Evolutionary conservation across 805 yeast species (phyloP).

Genomic region (Ogataea kodamae): DNA sequence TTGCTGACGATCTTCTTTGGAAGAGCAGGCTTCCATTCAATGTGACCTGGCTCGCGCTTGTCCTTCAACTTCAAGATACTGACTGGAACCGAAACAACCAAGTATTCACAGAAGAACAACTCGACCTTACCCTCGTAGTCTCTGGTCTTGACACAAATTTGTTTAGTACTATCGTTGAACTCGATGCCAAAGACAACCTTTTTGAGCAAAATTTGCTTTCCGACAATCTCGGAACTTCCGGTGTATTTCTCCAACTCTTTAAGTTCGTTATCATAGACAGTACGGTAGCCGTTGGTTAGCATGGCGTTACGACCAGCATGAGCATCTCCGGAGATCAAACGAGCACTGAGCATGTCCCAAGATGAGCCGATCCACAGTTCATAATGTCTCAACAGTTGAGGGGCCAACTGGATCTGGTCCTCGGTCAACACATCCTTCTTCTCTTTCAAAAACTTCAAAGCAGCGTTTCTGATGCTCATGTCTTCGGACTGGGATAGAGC

Average conservation of each 20-base stretch:
- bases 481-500: constrained; percentile 41
- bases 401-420: constrained; percentile 48
- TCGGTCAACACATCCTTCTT: constrained; percentile 44
- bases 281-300: constrained; percentile 55
- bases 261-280: constrained; percentile 30
- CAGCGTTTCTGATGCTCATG: constrained; percentile 49
- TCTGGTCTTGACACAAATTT: constrained; percentile 22
- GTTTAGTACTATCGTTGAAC: constrained; percentile 18
- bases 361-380: constrained; percentile 82
- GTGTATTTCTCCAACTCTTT: constrained; percentile 23
- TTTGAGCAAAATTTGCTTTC: constrained; percentile 19
- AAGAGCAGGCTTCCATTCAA: constrained; percentile 33
- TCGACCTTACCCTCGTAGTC: constrained; percentile 10
- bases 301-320: constrained; percentile 65
- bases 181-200: constrained; percentile 26
- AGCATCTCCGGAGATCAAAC: constrained; percentile 39
- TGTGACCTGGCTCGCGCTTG: constrained; percentile 24
- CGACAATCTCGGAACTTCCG: constrained; percentile 14
- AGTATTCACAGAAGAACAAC: constrained; percentile 33
- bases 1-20: constrained; percentile 32
- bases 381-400: constrained; percentile 46
- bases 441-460: constrained; percentile 43
- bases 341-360: constrained; percentile 61
- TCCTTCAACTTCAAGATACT: constrained; percentile 41
- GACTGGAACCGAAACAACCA: constrained; percentile 49